Evolutionary conservation across 805 yeast genomes (phyloP).

Genomic region (Groenewaldozyma salmanticensis): DNA sequence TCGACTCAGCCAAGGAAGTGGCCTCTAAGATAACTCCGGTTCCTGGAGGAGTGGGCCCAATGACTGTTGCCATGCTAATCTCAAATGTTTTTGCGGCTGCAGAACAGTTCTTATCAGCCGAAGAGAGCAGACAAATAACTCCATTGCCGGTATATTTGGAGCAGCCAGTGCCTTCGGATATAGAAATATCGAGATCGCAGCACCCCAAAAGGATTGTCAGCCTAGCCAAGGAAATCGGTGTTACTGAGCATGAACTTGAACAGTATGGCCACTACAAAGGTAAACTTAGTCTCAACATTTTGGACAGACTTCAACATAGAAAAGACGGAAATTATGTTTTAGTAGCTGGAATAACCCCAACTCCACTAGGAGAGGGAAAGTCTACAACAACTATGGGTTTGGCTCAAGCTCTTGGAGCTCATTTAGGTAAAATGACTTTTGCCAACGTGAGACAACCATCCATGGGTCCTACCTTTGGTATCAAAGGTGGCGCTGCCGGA

Average conservation of each 20-base stretch:
- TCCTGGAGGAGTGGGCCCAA: slow-evolving; percentile 99
- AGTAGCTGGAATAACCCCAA: slow-evolving; percentile 96
- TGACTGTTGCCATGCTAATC: slow-evolving; percentile 96
- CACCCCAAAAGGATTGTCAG: slow-evolving; percentile 71
- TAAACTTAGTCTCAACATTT: slow-evolving; percentile 63
- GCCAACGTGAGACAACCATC: slow-evolving; percentile 97
- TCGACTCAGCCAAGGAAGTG: slow-evolving; percentile 46
- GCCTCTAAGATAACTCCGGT: slow-evolving; percentile 84
- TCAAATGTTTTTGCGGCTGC: slow-evolving; percentile 81
- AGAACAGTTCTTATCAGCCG: slow-evolving; percentile 37
- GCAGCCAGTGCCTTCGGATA: slow-evolving; percentile 82
- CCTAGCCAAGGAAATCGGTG: slow-evolving; percentile 76
- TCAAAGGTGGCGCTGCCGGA: slow-evolving; percentile 99
- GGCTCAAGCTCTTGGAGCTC: slow-evolving; percentile 92
- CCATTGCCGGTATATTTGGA: slow-evolving; percentile 46
- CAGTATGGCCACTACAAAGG: slow-evolving; percentile 88
- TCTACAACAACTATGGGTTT: slow-evolving; percentile 93
- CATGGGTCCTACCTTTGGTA: slow-evolving; percentile 98
- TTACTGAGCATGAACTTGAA: slow-evolving; percentile 70
- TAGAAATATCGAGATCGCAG: slow-evolving; percentile 81
- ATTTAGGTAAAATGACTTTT: slow-evolving; percentile 66
- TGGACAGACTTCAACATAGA: slow-evolving; percentile 54
- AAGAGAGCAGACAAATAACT: slow-evolving; percentile 39
- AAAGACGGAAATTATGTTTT: slow-evolving; percentile 79
- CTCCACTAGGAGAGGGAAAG: slow-evolving; percentile 97